These are phyloP conservation scores for Panellus pusillus DNA, from an alignment of 768 basidiomycete species.

Conservation along the genomic window DNA sequence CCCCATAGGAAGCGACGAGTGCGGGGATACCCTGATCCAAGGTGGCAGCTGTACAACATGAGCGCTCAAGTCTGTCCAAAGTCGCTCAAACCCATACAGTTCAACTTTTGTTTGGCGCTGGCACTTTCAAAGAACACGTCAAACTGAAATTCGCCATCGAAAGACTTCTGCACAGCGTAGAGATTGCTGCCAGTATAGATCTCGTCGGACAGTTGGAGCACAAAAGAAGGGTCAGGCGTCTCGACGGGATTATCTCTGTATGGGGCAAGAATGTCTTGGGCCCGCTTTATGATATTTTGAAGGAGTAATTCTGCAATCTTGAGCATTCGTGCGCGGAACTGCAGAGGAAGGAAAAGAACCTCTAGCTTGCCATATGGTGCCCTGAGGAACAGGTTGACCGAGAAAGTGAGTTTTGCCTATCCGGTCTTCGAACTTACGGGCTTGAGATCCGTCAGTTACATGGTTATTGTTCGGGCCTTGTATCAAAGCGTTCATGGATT, in stretches of 20 bases:
- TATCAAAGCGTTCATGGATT: slow-evolving; percentile 10
- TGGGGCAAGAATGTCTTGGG: slow-evolving; percentile 50
- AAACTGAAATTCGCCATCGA: slow-evolving; percentile 83
- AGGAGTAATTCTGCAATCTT: slow-evolving; percentile 56
- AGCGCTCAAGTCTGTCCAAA: not conserved
- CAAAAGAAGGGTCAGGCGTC: slow-evolving; percentile 77
- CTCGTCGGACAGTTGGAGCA: slow-evolving; percentile 77
- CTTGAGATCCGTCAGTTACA: slow-evolving; percentile 55
- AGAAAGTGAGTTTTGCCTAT: slow-evolving; percentile 72
- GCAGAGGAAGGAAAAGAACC: slow-evolving; percentile 39
- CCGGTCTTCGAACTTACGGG: slow-evolving; percentile 55
- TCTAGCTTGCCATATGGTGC: slow-evolving; percentile 83
- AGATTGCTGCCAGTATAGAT: slow-evolving; percentile 73
- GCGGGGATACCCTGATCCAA: slow-evolving; percentile 73
- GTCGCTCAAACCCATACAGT: slow-evolving; percentile 41
- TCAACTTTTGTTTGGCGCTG: slow-evolving; percentile 63
- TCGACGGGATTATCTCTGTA: slow-evolving; percentile 51
- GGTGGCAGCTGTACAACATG: slow-evolving; percentile 46
- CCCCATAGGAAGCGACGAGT: slow-evolving; percentile 56
- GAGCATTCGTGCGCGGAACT: not conserved
- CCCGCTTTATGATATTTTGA: slow-evolving; percentile 57
- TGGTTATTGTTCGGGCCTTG: slow-evolving; percentile 62
- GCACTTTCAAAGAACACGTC: slow-evolving; percentile 86
- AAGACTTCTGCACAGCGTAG: slow-evolving; percentile 83
- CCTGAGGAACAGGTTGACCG: slow-evolving; percentile 60